Evolutionary conservation across 1,139 yeast species (phyloP), one percentile per base, ranked within the genome.

Genomic region (Lodderomyces beijingensis): DNA sequence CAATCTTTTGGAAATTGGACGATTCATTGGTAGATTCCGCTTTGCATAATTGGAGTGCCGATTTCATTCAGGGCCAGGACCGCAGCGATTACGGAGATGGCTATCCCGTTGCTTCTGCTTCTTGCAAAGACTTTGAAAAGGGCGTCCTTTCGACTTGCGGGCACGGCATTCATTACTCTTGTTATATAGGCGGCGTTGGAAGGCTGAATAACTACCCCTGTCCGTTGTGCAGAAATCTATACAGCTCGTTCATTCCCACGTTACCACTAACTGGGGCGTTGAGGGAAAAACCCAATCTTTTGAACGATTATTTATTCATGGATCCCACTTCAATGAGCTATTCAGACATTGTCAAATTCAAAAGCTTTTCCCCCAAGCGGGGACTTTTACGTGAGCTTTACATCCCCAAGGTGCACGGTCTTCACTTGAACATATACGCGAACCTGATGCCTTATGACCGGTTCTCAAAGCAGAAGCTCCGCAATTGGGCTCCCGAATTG

Each of bases 131-230:
- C 13, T 38, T 44, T 33, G 43, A 43, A 30, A 53, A 56, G 7
- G 38, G 58, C 25, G 77, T 75, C 4, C 58, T 71, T 12, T 61
- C 74, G 3, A 77, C 85, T 2, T 82, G 91, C 59, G 79, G 83
- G 15, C 93, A 82, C 54, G 78, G 77, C 7, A 70, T 81, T 59
- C 93, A 82, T 51, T 66, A 59, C 41, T 47, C 53, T 10, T 83
- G 93, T 51, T 75, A 67, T 49, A 53, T 49, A 17, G 37, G 49
- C 48, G 49, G 56, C 51, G 51, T 62, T 43, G 53, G 53, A 24
- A 51, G 42, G 49, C 37, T 40, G 11, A 41, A 33, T 53, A 47
- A 62, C 51, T 44, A 68, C 38, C 60, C 70, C 3, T 81, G 89
- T 54, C 88, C 89, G 0, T 59, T 82, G 30, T 82, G 89, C 50